Evolutionary conservation across 2,329 filamentous ascomycete species (phyloP), one percentile per base, ranked within the genome.

Genomic region (Hymenoscyphus salicellus): DNA sequence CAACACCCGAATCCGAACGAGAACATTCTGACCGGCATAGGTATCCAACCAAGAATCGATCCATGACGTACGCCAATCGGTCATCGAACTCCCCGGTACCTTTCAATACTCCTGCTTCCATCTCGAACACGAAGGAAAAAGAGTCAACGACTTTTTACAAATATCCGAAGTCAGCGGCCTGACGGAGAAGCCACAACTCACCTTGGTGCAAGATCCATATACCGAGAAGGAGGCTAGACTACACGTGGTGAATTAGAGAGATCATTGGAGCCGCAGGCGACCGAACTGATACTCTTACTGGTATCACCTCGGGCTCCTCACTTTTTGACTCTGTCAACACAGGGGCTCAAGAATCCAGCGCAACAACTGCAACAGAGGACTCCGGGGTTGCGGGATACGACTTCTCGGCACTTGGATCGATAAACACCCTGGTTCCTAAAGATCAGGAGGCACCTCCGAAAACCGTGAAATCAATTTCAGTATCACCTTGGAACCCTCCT

Each of bases 71-170:
- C 91, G 95, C 71, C 95, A 98, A 79, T 94, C 93, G 68, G 91
- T 99, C 76, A 93, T 97, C 79, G 95, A 99, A 79, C 85, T 93
- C 59, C 95, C 95, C 5, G 85, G 89, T 66, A 96, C 94, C 60
- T 95, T 97, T 80, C 93, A 96, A 79, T 97, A 97, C 82, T 96
- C 95, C 61, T 99, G 95, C 83, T 99, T 99, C 82, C 95, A 99
- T 80, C 88, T 99, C 73, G 93, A 98, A 80, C 89, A 93, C 80
- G 89, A 91, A 65, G 92, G 92, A 71, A 83, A 91, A 78, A 90
- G 91, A 70, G 89, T 99, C 83, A 98, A 98, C 78, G 95, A 99
- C 79, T 98, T 95, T 73, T 86, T 96, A 65, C 90, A 96, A 77
- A 85, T 99, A 67, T 93, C 92, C 62, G 94, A 99, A 76, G 90